Evolutionary conservation across 257 asterid species (phyloP).

Genomic region (Solanum appendiculatum): DNA sequence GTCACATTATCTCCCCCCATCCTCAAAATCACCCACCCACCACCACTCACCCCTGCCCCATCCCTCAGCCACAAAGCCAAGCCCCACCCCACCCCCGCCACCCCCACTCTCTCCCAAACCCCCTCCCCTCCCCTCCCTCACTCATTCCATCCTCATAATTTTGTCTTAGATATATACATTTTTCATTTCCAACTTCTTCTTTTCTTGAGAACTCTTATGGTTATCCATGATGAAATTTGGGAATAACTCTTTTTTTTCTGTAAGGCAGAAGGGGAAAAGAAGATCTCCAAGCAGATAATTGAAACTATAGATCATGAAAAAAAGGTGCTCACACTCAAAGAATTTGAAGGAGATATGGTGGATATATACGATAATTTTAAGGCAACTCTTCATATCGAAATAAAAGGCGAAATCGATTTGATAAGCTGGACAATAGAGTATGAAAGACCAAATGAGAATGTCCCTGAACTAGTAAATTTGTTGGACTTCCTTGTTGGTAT

Average conservation of each 20-base stretch:
- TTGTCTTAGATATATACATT: no score
- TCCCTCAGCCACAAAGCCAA: no score
- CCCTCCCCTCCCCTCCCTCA: no score
- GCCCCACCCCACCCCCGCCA: no score
- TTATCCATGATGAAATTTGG: no score
- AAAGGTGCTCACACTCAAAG: neutral
- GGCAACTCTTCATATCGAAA: neutral
- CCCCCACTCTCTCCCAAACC: no score
- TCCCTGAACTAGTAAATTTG: neutral
- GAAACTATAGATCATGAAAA: neutral
- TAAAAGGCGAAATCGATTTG: neutral
- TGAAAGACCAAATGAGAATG: neutral
- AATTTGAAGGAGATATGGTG: neutral
- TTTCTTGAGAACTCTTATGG: neutral
- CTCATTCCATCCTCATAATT: no score
- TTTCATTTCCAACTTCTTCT: no score
- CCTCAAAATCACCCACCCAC: neutral
- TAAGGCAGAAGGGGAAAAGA: neutral
- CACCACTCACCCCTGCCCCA: no score
- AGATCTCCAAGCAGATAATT: neutral
- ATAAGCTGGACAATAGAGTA: neutral
- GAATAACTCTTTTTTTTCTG: neutral
- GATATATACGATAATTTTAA: neutral
- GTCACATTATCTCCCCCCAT: no score
- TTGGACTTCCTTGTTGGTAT: neutral